Conservation (phyloP, 2,329 filamentous ascomycete species). For the Daldinia sp. region DNA sequence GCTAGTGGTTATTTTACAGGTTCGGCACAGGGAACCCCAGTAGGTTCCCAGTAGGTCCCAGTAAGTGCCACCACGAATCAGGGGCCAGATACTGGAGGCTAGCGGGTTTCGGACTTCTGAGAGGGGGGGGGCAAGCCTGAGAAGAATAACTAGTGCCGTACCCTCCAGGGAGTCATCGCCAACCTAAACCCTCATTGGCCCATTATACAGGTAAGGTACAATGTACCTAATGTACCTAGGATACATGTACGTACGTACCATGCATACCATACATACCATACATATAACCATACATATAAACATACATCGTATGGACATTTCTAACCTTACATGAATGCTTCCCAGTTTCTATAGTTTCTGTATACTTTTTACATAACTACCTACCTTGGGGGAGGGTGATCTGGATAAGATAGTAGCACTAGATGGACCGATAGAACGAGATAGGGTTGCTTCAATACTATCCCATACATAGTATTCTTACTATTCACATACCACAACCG, state of each 20-base stretch:
- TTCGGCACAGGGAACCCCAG: slow-evolving; percentile 39
- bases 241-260: slow-evolving; percentile 2
- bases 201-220: neutral
- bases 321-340: neutral
- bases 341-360: neutral
- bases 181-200: slow-evolving; percentile 34
- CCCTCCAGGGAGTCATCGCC: slow-evolving; percentile 21
- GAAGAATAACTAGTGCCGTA: slow-evolving; percentile 13
- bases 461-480: slow-evolving; percentile 9
- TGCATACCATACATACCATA: slow-evolving; percentile 11
- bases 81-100: slow-evolving; percentile 34
- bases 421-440: slow-evolving; percentile 5
- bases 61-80: slow-evolving; percentile 32
- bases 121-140: slow-evolving; percentile 33
- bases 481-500: slow-evolving; percentile 11
- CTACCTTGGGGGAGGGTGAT: neutral
- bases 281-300: neutral
- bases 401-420: slow-evolving; percentile 21
- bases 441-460: slow-evolving; percentile 11
- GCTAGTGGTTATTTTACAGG: slow-evolving; percentile 38
- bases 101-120: slow-evolving; percentile 46
- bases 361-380: neutral
- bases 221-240: slow-evolving; percentile 2
- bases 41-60: neutral
- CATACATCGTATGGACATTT: neutral